Base-by-base conservation (phyloP, 1,284 basidiomycete species). In the Melanopsichium pennsylvanicum region DNA sequence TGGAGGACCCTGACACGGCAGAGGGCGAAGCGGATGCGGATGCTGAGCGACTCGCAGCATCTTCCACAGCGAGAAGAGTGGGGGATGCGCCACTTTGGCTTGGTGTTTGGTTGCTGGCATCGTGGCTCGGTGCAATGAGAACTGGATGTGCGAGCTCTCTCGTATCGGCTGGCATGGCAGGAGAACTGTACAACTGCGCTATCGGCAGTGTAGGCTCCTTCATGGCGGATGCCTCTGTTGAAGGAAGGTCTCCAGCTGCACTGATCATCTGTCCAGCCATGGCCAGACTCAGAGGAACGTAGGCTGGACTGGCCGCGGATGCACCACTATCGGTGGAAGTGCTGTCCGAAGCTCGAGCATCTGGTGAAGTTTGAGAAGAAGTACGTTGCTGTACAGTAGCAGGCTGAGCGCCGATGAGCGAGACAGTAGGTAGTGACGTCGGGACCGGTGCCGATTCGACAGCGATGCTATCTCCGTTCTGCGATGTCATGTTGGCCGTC, bases 121-220 rank as follows among this genome's bases (percentile, higher is more conserved):
- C 47, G 21, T 42, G 29, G 33, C 40, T 25, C 18, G 60, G 33
- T 12, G 54, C 21, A 27, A 60, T 58, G 19, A 56, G 18, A 18
- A 60, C 51, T 3, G 61, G 60, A 15, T 57, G 61, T n/a, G 66
- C 60, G 18, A 64, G 56, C 9, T 64, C 39, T 6, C 44, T 64
- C n/a, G 56, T 50, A 34, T 56, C 48, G 19, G 56, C 39, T 5
- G 67, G 56, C 15, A 49, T 22, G 4, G 67, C 42, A 18, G 48
- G 67, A 9, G 61, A 56, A 45, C 60, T 64, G 51, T 52, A 64
- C 2, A 70, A 57, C 22, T 60, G 59, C 18, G 41, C 6, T 0
- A 57, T 18, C 15, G 45, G 36, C 8, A 36, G 15, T 1, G 35
- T 22, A 3, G 44, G 29, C 8, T 32, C 33, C 25, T 25, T 48